Evolutionary conservation across 1,284 basidiomycete genomes (phyloP).

Genomic region (Leccinum cinnamomeum): DNA sequence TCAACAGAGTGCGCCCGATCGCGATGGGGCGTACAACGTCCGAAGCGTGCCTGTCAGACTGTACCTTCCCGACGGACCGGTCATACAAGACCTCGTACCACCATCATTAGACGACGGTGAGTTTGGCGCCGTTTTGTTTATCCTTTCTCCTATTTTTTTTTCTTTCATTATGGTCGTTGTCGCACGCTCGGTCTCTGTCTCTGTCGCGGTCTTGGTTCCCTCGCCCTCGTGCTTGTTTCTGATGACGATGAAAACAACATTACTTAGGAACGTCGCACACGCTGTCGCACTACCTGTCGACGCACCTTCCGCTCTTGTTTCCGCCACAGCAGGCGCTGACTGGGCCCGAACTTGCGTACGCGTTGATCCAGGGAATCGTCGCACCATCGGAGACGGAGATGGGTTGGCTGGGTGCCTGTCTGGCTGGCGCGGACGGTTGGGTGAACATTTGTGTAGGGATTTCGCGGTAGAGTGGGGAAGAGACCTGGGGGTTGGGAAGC

Average conservation of each 20-base stretch:
- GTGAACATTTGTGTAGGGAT: slow-evolving; percentile 82
- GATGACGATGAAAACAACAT: not conserved
- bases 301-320: slow-evolving; percentile 67
- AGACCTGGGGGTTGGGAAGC: not conserved
- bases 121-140: slow-evolving; percentile 20
- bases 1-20: slow-evolving; percentile 53
- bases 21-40: slow-evolving; percentile 80
- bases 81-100: slow-evolving; percentile 85
- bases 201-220: not conserved
- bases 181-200: not conserved
- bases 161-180: not conserved
- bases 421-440: slow-evolving; percentile 95
- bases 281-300: slow-evolving; percentile 57
- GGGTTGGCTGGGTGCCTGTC: slow-evolving; percentile 88
- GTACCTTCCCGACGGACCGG: slow-evolving; percentile 89
- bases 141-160: not conserved
- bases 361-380: slow-evolving; percentile 86
- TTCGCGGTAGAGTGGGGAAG: slow-evolving; percentile 23
- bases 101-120: slow-evolving; percentile 71
- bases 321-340: slow-evolving; percentile 37
- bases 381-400: slow-evolving; percentile 87
- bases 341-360: slow-evolving; percentile 54
- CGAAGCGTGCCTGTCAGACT: slow-evolving; percentile 86
- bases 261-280: slow-evolving; percentile 59
- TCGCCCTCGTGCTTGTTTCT: not conserved